Evolutionary conservation across 2,329 filamentous ascomycete species (phyloP), one percentile per base, ranked within the genome.

Genomic region (Aspergillus fijiensis): DNA sequence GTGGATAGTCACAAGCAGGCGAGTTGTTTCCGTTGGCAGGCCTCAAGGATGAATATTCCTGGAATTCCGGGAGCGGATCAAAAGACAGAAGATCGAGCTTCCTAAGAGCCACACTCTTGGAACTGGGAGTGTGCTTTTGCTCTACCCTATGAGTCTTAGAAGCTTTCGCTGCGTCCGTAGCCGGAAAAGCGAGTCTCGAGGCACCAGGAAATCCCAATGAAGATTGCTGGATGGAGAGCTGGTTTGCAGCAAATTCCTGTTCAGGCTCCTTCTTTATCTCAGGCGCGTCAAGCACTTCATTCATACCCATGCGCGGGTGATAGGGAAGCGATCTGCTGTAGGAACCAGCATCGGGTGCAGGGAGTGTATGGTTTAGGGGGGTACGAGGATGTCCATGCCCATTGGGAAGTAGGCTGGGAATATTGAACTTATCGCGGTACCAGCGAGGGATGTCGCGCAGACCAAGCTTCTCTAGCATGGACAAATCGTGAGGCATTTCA

Each of bases 401-500:
- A 23, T 61, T 56, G 23, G 67, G 61, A 27, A 68, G 52, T 2
- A 77, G 59, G 51, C 73, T 76, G 0, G 71, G 56, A 1, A 76
- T 58, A 6, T 63, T 61, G 59, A 72, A 67, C 66, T 81, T 80
- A 56, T 86, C 81, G 56, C 79, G 77, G 69, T 80, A 87, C 86
- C 86, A 88, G 7, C 74, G 72, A 9, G 86, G 85, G 16, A 82
- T 75, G 48, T 79, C 76, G 2, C 77, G 76, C 54, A 96, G 83
- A 0, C 93, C 93, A 2, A 96, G 81, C 6, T 83, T 80, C 49
- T 84, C 78, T 67, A 96, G 85, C 1, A 87, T 90, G 0, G 81
- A 78, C 54, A 81, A 81, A 64, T 92, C 87, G 27, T 79, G 75
- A 0, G 93, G 93, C 89, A 96, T 96, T 73, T 95, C 90, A 73